These are phyloP conservation scores for Xylaria flabelliformis DNA, from an alignment of 495 filamentous ascomycete species.

Conservation along the genomic window DNA sequence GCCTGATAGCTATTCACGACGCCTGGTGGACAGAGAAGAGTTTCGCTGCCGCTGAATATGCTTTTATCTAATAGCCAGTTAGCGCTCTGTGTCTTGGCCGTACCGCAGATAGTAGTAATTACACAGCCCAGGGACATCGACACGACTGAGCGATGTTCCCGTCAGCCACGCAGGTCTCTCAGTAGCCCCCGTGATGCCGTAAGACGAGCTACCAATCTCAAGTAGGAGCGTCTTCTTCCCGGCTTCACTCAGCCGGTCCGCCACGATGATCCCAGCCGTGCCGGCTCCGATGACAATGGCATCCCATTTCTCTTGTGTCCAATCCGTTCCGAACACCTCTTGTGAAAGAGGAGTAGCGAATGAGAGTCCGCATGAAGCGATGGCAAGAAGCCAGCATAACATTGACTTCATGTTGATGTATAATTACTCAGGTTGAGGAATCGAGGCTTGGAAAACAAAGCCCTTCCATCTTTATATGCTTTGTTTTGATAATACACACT, in stretches of 20 bases:
- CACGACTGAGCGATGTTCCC: constrained; percentile 62
- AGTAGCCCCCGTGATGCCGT: constrained; percentile 43
- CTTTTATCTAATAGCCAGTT: constrained; percentile 47
- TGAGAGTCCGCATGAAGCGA: not conserved
- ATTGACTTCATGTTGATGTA: constrained; percentile 11
- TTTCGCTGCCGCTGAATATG: constrained; percentile 49
- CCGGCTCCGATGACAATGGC: constrained; percentile 82
- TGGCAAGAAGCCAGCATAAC: not conserved
- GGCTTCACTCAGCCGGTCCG: constrained; percentile 58
- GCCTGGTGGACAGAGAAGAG: constrained; percentile 44
- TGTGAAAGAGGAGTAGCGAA: not conserved
- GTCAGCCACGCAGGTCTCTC: constrained; percentile 56
- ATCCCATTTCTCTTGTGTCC: constrained; percentile 42
- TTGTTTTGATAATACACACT: not conserved
- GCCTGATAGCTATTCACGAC: constrained; percentile 59
- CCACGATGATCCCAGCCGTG: constrained; percentile 87
- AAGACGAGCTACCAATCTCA: constrained; percentile 42
- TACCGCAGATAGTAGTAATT: not conserved
- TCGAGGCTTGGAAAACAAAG: not conserved
- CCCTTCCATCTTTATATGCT: not conserved
- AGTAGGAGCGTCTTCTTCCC: constrained; percentile 43
- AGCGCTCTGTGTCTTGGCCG: not conserved
- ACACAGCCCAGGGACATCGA: constrained; percentile 65
- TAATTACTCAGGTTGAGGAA: not conserved
- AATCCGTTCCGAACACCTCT: constrained; percentile 21